A percentile compares a stretch with the other conserved stretches of the same genome.
Evolutionary conservation across 2,329 filamentous ascomycete genomes (phyloP).

Genomic region (Aspergillus latus): DNA sequence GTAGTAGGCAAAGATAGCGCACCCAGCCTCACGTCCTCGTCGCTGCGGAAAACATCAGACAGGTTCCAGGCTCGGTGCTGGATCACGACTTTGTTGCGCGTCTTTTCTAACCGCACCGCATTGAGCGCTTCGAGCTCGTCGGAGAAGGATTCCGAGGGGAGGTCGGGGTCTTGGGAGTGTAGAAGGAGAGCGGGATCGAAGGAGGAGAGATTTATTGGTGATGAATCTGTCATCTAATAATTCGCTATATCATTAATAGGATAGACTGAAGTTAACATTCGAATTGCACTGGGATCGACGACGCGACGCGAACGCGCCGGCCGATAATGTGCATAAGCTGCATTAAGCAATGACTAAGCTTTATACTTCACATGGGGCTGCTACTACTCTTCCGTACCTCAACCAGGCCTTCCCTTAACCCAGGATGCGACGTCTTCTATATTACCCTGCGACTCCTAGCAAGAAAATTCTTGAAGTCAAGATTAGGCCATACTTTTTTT

Average conservation of each 20-base stretch:
- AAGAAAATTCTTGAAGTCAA: too few species aligned
- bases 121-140: conserved; percentile 45
- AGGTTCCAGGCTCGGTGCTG: conserved; percentile 45
- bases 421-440: too few species aligned
- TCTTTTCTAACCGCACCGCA: conserved; percentile 33
- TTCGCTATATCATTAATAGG: conserved; percentile 1
- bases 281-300: neutral
- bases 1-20: conserved; percentile 2
- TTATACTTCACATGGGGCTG: neutral
- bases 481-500: neutral
- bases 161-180: conserved; percentile 44
- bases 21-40: conserved; percentile 43
- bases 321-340: neutral
- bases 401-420: too few species aligned
- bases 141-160: conserved; percentile 36
- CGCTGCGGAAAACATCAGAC: conserved; percentile 44
- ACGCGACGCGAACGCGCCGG: conserved; percentile 11
- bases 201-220: conserved; percentile 44
- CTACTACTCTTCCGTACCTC: too few species aligned
- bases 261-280: conserved; percentile 8
- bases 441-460: too few species aligned
- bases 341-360: neutral
- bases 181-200: conserved; percentile 54
- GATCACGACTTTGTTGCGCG: conserved; percentile 42
- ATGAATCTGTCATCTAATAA: conserved; percentile 36